These are phyloP conservation scores for Colletotrichum sp. DNA, from an alignment of 2,329 filamentous ascomycete species.

Conservation along the genomic window DNA sequence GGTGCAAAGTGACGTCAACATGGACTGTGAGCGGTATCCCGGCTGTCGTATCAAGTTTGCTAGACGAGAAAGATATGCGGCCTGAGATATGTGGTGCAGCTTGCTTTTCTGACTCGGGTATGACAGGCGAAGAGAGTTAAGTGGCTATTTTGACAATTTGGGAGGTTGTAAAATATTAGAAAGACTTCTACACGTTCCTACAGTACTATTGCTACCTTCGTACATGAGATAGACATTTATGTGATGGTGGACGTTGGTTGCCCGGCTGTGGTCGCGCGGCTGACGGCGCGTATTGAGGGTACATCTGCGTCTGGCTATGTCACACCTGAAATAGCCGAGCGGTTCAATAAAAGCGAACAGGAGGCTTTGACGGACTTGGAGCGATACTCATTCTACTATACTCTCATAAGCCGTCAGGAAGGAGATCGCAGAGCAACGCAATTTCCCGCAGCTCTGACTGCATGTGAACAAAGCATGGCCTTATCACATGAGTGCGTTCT, in stretches of 20 bases:
- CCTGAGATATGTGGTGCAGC: neutral
- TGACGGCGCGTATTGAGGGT: neutral
- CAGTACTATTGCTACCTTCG: no score
- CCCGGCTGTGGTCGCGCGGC: neutral
- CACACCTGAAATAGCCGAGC: neutral
- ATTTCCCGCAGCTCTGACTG: neutral
- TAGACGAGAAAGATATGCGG: neutral
- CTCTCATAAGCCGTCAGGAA: neutral
- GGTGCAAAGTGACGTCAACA: neutral
- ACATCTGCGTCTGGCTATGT: neutral
- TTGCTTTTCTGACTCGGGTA: no score
- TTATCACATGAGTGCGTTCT: neutral
- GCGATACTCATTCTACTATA: no score
- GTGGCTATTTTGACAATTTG: neutral
- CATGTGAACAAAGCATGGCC: neutral
- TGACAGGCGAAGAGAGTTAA: neutral
- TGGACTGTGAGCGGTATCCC: neutral
- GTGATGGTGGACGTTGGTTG: neutral
- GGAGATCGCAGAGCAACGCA: neutral
- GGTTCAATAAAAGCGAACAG: fast-evolving
- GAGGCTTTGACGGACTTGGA: neutral
- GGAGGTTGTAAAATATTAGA: no score
- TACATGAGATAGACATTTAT: neutral
- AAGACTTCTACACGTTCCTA: no score
- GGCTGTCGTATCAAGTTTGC: neutral